Evolutionary conservation across 257 asterid species (phyloP), one percentile per base, ranked within the genome.

Genomic region (Solanum dulcamara): DNA sequence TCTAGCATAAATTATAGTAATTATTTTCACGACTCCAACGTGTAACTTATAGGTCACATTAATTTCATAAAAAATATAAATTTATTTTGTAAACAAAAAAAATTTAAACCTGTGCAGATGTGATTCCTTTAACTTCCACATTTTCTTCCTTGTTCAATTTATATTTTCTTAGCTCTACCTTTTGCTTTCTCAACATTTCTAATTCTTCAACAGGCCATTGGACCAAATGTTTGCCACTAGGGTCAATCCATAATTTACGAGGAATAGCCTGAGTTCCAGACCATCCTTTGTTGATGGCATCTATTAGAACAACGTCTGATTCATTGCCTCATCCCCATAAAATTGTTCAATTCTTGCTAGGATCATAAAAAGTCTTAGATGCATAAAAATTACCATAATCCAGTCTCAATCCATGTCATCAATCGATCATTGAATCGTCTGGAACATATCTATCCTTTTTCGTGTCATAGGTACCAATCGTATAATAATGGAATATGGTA

Each of bases 381-480:
- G 86, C 86, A 68, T 84, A 84, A 84, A 46, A 84, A 46, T 84
- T 70, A 18, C 81, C 82, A 51, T 84, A 83, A 15, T 83, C 67
- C 18, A 83, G 1, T 67, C 86, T 66, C 81, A 83, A 67, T 11
- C 86, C 86, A 0, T 38, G 51, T 11, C 37, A 70, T 6, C 75
- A 60, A 12, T 83, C 86, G 1, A 83, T 15, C 14, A 9, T n/a
- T 28, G 51, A 17, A 28, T 83, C 20, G 0, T 83, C 86, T 0
- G 81, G 85, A 28, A 55, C 9, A 4, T 72, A 83, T 17, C 33
- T 83, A 48, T 44, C 79, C 10, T 32, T 67, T 38, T 64, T 17
- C 12, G 12, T 57, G 8, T 81, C 59, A 51, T 57, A 84, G 1
- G 50, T 67, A 22, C 81, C 86, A 32, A 83, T 35, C 0, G 68